Base-by-base conservation (phyloP, 306 rosid genomes). In the Inga oerstediana region DNA sequence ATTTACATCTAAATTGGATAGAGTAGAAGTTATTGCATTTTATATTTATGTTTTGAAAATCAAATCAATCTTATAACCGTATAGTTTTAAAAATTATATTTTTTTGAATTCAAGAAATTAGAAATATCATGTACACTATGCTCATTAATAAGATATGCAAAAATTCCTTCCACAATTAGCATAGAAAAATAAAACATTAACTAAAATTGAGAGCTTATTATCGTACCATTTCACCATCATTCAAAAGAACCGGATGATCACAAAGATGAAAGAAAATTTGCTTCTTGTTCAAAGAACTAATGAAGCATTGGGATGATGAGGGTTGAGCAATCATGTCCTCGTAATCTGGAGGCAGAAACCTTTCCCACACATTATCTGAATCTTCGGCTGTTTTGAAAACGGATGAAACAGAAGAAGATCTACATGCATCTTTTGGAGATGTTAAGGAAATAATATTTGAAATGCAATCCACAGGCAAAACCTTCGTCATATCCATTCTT, bases 401-500 rank as follows among this genome's bases (percentile, higher is more conserved):
- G 13, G 37, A 22, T 15, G 81, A 66, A 34, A 66, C 75, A 20
- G 54, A 14, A 2, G 66, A 66, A 34, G 8, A 10, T 22, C 81
- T 78, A 45, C 75, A 78, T 8, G 81, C 81, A 20, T 78, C 81
- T 62, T n/a, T 49, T 3, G 75, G 81, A 14, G 81, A 78, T 66
- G 81, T 78, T 8, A 66, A 46, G 16, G 75, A 78, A 11, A 78
- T 46, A 6, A 78, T 78, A 2, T 10, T 66, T 43, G 81, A 35
- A 19, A 78, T 34, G 66, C 81, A 78, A 3, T 78, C 81, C 49
- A 1, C 16, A 2, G 75, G 75, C 46, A 78, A 52, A 65, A 20
- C 62, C n/a, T n/a, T 9, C 1, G 58, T 61, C 12, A 45, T 32
- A 7, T 45, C 73, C 73, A 78, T 64, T 10, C 8, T 17, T 19